Percentiles rank a stretch among this genome's conserved stretches.
Evolutionary conservation across 148 eudicot species (phyloP).

Genomic region (Camellia sinensis): DNA sequence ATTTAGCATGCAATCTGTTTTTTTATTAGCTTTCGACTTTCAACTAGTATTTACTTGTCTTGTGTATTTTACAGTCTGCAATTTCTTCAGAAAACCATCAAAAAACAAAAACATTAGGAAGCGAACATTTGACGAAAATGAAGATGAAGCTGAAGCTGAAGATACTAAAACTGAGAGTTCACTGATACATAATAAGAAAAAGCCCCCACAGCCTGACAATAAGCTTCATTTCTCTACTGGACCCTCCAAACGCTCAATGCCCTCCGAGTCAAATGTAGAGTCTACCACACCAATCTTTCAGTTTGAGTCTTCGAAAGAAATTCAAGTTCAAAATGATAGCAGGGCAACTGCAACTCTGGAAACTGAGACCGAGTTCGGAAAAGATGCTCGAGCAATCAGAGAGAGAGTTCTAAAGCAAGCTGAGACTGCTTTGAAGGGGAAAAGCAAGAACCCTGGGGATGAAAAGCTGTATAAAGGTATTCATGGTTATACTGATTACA

Average conservation of each 20-base stretch:
- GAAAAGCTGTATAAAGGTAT: conserved; percentile 82
- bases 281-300: conserved; percentile 45
- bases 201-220: conserved; percentile 41
- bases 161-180: conserved; percentile 35
- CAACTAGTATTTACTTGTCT: not conserved
- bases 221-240: conserved; percentile 65
- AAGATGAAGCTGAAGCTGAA: conserved; percentile 45
- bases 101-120: conserved; percentile 79
- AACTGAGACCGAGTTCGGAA: conserved; percentile 80
- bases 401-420: conserved; percentile 87
- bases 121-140: conserved; percentile 43
- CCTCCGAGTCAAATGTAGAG: conserved; percentile 37
- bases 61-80: conserved; percentile 56
- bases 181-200: conserved; percentile 41
- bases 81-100: conserved; percentile 70
- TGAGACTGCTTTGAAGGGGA: conserved; percentile 62
- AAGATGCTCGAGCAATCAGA: conserved; percentile 79
- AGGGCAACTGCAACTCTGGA: conserved; percentile 93
- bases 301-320: conserved; percentile 73
- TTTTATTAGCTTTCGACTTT: not conserved
- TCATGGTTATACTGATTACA: conserved; percentile 80
- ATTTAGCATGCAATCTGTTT: not conserved
- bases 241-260: conserved; percentile 30
- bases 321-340: conserved; percentile 76
- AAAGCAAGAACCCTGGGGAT: conserved; percentile 42